Percentiles rank a stretch among this genome's conserved stretches.
Conservation (phyloP, 129 eudicot genomes). For the Pseudognaphalium luteoalbum region DNA sequence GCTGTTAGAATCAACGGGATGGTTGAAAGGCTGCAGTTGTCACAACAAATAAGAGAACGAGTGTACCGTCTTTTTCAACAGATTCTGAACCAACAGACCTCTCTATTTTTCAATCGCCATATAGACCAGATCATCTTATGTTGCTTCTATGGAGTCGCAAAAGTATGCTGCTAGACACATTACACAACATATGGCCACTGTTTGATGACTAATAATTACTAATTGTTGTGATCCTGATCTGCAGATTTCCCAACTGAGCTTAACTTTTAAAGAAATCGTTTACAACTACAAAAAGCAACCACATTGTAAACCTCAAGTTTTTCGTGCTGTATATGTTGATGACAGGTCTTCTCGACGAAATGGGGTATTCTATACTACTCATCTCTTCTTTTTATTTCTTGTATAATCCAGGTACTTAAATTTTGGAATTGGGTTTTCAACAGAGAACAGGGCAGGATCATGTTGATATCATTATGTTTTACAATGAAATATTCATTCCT, state of each 20-base stretch:
- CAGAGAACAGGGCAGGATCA: conserved; percentile 89
- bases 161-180: conserved; percentile 55
- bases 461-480: conserved; percentile 85
- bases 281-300: conserved; percentile 86
- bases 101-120: conserved; percentile 81
- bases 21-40: conserved; percentile 82
- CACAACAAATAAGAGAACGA: conserved; percentile 79
- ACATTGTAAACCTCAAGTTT: conserved; percentile 91
- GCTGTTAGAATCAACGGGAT: conserved; percentile 98
- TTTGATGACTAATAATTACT: conserved; percentile 12
- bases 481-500: conserved; percentile 86
- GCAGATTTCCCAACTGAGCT: conserved; percentile 86
- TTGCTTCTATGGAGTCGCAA: conserved; percentile 96
- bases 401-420: conserved; percentile 8
- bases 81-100: conserved; percentile 60
- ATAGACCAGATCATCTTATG: conserved; percentile 95
- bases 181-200: conserved; percentile 6
- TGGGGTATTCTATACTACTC: conserved; percentile 46
- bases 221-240: conserved; percentile 22
- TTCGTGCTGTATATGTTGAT: conserved; percentile 81
- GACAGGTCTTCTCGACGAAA: conserved; percentile 61
- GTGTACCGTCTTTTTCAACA: conserved; percentile 88
- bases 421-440: conserved; percentile 24
- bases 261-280: conserved; percentile 86
- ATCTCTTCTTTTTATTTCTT: neutral